Conservation (phyloP, 441 rosid species). For the Jatropha multifida region DNA sequence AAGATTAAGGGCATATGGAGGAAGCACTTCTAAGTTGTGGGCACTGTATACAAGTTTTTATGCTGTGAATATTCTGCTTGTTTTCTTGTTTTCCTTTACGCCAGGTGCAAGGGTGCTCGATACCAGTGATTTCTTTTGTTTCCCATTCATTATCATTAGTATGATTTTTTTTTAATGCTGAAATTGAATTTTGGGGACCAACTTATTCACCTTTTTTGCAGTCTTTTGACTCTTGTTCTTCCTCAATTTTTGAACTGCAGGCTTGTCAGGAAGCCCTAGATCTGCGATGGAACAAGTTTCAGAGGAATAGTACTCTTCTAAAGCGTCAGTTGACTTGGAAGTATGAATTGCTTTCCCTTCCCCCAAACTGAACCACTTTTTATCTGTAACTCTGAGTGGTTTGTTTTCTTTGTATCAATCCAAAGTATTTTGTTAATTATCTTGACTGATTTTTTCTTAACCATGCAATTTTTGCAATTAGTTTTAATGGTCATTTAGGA, state of each 20-base stretch:
- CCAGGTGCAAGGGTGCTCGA: conserved; percentile 1
- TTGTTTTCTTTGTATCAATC: conserved; percentile 22
- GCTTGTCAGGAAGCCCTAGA: conserved; percentile 56
- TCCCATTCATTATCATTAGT: background rate
- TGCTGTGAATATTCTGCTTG: background rate
- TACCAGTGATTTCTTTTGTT: background rate
- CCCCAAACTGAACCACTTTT: conserved; percentile 2
- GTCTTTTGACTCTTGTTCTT: background rate
- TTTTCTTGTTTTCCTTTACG: conserved; percentile 2
- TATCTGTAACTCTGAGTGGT: background rate
- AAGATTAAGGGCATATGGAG: background rate
- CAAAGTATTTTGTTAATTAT: conserved; percentile 14
- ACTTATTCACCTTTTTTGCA: background rate
- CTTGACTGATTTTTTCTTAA: conserved; percentile 7
- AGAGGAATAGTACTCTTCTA: conserved; percentile 53
- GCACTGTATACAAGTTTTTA: background rate
- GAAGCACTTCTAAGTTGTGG: background rate
- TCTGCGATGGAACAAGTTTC: conserved; percentile 60
- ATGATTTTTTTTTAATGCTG: background rate
- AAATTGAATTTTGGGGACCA: background rate
- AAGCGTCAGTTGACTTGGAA: conserved; percentile 72
- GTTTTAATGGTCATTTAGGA: conserved; percentile 84
- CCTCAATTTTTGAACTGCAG: conserved; percentile 28
- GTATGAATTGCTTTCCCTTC: conserved; percentile 39
- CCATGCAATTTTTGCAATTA: conserved; percentile 29